Base-by-base conservation (phyloP, 441 rosid genomes). In the Geranium incanum region DNA sequence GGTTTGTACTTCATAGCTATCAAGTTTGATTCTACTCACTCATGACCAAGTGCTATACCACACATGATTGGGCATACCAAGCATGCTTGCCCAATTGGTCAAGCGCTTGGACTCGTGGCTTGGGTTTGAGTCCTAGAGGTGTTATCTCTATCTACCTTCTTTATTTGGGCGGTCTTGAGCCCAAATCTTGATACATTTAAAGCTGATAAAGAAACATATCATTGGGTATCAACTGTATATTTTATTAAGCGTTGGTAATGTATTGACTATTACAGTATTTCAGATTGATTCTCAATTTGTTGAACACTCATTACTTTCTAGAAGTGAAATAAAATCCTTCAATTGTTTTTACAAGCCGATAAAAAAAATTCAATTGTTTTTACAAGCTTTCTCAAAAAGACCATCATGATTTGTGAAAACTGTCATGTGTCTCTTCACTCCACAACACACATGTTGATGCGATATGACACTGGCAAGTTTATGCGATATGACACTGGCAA, bases 1-100 rank as follows among this genome's bases (percentile, higher is more conserved):
- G 97, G 99, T 95, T 77, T 62, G 81, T 73, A 59, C 73, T 19
- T 6, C 13, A 8, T 70, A 18, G 33, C 6, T n/a, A 67, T 39
- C 15, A 69, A 28, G 60, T 50, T 21, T 71, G 59, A 3, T 50
- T 50, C 59, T 50, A 50, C 52, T 52, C 70, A 21, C 60, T 21
- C 55, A 38, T 67, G 33, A 4, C 16, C 64, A 59, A 59, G 28
- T 59, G 7, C 28, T 59, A 59, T 19, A 18, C 33, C 64, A 59
- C 11, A 16, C 28, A 21, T 15, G 13, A 59, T 15, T 18, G 6
- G 6, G 6, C 4, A 64, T 23, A 23, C 33, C 33, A 23, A 23
- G 33, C 33, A 23, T 23, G 33, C 33, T 23, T 23, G 1, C 33
- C 33, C 33, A 23, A 23, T 23, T 23, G 33, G 33, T 23, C 33